Evolutionary conservation across 176 grass and related monocot genomes (phyloP), one percentile per base, ranked within the genome.

Genomic region (Elaeis guineensis): DNA sequence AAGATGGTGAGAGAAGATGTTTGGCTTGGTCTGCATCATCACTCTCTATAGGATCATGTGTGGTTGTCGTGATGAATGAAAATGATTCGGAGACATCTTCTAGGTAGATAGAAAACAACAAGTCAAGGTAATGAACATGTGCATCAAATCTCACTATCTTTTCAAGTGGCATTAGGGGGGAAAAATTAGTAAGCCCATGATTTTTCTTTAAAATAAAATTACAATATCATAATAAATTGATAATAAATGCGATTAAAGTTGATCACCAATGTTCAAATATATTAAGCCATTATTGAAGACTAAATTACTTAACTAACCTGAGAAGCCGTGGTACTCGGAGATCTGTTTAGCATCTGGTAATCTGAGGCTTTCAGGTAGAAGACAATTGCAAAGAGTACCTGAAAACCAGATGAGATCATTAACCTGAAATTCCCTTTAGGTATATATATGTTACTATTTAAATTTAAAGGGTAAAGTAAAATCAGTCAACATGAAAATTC

Each of bases 321-420:
- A 92, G 60, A 81, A 92, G 66, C 19, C 35, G 21, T 78, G 81
- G 50, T 92, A 89, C 0, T 81, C 71, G 2, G 86, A 56, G 26
- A 90, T 70, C 58, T 98, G 86, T 80, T 86, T 92, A 66, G 78
- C 84, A 64, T 70, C 76, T 65, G 79, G 87, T 64, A 89, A 63
- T 1, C 79, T 76, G 67, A 98, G 88, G 68, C 84, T 69, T 78
- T 91, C 92, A 72, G 92, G 92, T 55, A 98, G 70, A 85, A 98
- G 87, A 61, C 93, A 98, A 63, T 92, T 92, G 80, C 84, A 92
- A 78, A 98, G 66, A 16, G 76, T 77, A 9, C 93, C 87, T 92
- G 73, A 76, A 83, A 78, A 51, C 54, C 14, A 22, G 52, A 55
- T 67, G 62, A 39, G 52, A 67, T 76, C 57, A 58, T 58, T 12